phyloP scores from a whole-genome alignment of 2,329 filamentous ascomycete genomes.

The Gyromitra esculenta region DNA sequence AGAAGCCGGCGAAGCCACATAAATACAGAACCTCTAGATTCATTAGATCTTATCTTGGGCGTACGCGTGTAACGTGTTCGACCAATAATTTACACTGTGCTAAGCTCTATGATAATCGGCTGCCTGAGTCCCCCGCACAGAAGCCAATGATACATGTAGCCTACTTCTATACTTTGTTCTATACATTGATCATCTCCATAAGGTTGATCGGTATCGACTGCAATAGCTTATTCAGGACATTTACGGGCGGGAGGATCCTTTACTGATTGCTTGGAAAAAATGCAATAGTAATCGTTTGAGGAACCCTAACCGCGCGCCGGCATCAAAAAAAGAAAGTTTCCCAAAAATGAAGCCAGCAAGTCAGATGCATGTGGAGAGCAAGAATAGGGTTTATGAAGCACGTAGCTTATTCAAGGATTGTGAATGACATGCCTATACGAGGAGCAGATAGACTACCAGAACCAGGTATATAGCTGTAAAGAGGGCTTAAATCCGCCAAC shows the following conservation, averaged over 20 bases:
- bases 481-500: slow-evolving; percentile 10
- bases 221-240: not conserved
- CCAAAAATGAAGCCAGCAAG: slow-evolving; percentile 7
- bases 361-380: slow-evolving; percentile 16
- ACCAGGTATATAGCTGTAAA: slow-evolving; percentile 7
- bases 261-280: not conserved
- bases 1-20: slow-evolving; percentile 19
- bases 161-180: slow-evolving; percentile 1
- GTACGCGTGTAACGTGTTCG: slow-evolving; percentile 18
- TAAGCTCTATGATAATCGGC: not conserved
- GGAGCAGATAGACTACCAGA: slow-evolving; percentile 2
- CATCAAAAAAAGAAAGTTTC: slow-evolving; percentile 33
- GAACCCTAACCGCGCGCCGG: slow-evolving; percentile 4
- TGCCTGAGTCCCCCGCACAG: slow-evolving; percentile 24
- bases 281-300: slow-evolving; percentile 13
- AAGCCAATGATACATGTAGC: slow-evolving; percentile 42
- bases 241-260: slow-evolving; percentile 2
- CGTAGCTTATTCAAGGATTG: not conserved
- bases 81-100: slow-evolving; percentile 13
- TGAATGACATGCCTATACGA: slow-evolving; percentile 1
- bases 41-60: slow-evolving; percentile 25
- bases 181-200: slow-evolving; percentile 1
- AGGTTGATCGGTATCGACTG: not conserved
- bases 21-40: slow-evolving; percentile 3
- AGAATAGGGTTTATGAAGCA: slow-evolving; percentile 11